Conservation (phyloP, 345 rosid species). For the Moricandia moricandioides region DNA sequence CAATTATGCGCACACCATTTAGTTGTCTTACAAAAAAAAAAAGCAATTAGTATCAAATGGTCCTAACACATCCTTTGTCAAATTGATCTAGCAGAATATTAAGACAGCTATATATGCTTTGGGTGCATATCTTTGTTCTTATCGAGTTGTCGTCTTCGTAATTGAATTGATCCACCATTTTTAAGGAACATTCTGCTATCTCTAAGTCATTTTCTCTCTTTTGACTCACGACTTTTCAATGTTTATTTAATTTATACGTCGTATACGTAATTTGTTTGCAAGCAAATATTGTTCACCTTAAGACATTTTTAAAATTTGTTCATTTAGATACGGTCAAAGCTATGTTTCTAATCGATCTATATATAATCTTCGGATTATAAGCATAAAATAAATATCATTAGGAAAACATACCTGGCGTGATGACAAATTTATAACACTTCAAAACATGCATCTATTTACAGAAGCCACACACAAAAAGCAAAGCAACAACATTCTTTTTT, state of each 20-base stretch:
- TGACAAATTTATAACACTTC: too few species aligned
- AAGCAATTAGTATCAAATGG: neutral
- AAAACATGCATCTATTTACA: too few species aligned
- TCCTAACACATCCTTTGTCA: neutral
- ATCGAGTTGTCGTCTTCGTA: neutral
- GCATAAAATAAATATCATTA: too few species aligned
- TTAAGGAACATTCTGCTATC: neutral
- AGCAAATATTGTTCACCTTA: neutral
- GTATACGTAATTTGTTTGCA: neutral
- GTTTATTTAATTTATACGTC: neutral
- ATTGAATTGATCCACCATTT: conserved; percentile 1
- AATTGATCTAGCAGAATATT: neutral
- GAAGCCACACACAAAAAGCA: too few species aligned
- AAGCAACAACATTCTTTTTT: too few species aligned
- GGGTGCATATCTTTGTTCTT: conserved; percentile 1
- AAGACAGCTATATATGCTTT: neutral
- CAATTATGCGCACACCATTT: neutral
- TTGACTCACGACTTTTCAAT: neutral
- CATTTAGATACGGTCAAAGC: neutral
- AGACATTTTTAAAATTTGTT: neutral
- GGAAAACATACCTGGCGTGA: too few species aligned
- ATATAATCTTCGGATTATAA: neutral
- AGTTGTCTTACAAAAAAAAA: neutral
- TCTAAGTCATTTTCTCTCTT: neutral
- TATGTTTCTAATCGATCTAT: neutral